phyloP scores from a whole-genome alignment of 768 basidiomycete genomes.

The Thelephora aurantiotincta region DNA sequence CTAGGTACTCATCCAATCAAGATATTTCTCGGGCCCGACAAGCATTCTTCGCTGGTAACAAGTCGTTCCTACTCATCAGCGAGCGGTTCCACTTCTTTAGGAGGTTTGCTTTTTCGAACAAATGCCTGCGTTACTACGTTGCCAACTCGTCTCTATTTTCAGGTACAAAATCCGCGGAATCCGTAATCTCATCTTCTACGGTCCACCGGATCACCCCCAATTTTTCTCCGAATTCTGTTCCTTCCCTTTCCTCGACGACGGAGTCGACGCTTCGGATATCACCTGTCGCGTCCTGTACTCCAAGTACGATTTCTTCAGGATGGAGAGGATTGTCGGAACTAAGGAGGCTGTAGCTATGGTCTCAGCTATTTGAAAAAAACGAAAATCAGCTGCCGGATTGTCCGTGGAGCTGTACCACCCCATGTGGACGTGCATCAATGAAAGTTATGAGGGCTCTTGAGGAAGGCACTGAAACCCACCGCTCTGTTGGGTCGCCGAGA shows the following conservation, averaged over 20 bases:
- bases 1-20: slow-evolving; percentile 81
- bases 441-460: no score
- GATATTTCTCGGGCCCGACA: slow-evolving; percentile 91
- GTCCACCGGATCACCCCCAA: slow-evolving; percentile 77
- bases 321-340: slow-evolving; percentile 73
- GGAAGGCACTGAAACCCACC: no score
- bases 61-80: slow-evolving; percentile 77
- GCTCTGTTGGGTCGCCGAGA: no score
- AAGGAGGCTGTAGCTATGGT: slow-evolving; percentile 19
- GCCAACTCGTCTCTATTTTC: slow-evolving; percentile 1
- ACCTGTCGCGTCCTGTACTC: slow-evolving; percentile 70
- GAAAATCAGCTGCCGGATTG: no score
- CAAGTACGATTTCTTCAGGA: slow-evolving; percentile 75
- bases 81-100: slow-evolving; percentile 99
- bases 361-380: no score
- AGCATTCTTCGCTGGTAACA: slow-evolving; percentile 81
- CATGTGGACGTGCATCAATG: no score
- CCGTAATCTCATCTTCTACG: slow-evolving; percentile 88
- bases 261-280: slow-evolving; percentile 80
- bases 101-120: slow-evolving; percentile 29
- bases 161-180: slow-evolving; percentile 92
- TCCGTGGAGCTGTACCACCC: no score
- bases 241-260: slow-evolving; percentile 84
- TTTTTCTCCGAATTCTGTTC: slow-evolving; percentile 87
- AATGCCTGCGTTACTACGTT: background rate